Base-by-base conservation (phyloP, 1,284 basidiomycete species). In the Fomitopsis palustris region DNA sequence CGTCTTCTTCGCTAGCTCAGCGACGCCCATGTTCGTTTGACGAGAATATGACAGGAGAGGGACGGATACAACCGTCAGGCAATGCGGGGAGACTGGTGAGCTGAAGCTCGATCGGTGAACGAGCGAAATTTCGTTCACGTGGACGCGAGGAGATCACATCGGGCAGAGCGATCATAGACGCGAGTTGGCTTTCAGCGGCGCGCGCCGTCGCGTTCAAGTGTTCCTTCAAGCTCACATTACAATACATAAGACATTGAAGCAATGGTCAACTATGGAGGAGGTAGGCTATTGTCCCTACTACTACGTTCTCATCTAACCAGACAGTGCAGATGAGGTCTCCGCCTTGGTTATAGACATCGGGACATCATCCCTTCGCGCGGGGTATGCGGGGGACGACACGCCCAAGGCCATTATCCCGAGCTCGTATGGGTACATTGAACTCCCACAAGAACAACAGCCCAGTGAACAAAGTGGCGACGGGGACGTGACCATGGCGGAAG, bases 321-420 rank as follows among this genome's bases (percentile, higher is more conserved):
- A 8, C 25, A 16, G 7, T 41, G 19, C 62, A 93, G 93, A 95
- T 72, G 94, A 96, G 78, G 95, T 99, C 51, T 93, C 95, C 54
- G 97, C 96, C 23, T 80, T 99, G 57, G 97, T 99, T 39, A 78
- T 99, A 57, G 97, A 99, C 77, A 91, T 98, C 70, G 97, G 97
- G 52, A 83, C 92, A 39, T 91, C 92, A 52, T 90, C 93, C 19
- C 80, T 95, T 60, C 89, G 96, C 69, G 95, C 93, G 23, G 97
- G 97, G 52, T 97, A 96, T 74, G 96, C 97, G 17, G 97, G 97
- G 54, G 96, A 99, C 75, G 97, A 99, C 71, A 87, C 92, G 16
- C 97, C 97, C 31, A 95, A 95, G 74, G 89, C 92, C 27, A 87
- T 98, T 62, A 85, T 97, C 61, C 93, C 97, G 1, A 92, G 95